These are phyloP conservation scores for Trichopus zeylanicus DNA, from an alignment of 116 monocot genomes.

Conservation along the genomic window DNA sequence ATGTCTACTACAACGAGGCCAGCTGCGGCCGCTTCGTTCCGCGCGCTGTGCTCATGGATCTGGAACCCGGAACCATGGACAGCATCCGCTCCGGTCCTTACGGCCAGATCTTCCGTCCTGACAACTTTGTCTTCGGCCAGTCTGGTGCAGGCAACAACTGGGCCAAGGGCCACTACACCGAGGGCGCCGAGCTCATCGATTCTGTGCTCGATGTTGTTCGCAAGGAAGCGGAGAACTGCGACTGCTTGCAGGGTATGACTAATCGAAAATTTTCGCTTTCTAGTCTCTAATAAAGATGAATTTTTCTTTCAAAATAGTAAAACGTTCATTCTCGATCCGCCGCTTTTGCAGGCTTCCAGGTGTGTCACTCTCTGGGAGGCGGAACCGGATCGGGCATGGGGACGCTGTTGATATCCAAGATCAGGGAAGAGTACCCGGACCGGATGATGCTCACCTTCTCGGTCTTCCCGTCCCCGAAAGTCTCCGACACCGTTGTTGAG, in stretches of 20 bases:
- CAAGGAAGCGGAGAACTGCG: slow-evolving; percentile 86
- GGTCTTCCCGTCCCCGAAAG: slow-evolving; percentile 18
- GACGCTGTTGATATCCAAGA: slow-evolving; percentile 15
- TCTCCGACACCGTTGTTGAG: slow-evolving; percentile 22
- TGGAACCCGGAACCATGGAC: slow-evolving; percentile 55
- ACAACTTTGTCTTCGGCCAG: slow-evolving; percentile 48
- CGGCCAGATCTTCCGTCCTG: slow-evolving; percentile 45
- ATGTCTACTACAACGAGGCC: slow-evolving; percentile 51
- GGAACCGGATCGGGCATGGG: slow-evolving; percentile 15
- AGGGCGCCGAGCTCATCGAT: slow-evolving; percentile 44
- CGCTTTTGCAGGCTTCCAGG: slow-evolving; percentile 15
- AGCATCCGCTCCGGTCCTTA: slow-evolving; percentile 44
- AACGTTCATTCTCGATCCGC: too few relatives aligned
- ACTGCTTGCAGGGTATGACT: slow-evolving; percentile 75
- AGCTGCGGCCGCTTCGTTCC: slow-evolving; percentile 34
- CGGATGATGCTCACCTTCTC: slow-evolving; percentile 23
- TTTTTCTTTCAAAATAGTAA: too few relatives aligned
- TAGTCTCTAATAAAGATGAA: too few relatives aligned
- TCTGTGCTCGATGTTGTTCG: slow-evolving; percentile 74
- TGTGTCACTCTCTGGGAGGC: slow-evolving; percentile 13
- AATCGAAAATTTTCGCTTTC: too few relatives aligned
- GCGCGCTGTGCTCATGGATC: slow-evolving; percentile 47
- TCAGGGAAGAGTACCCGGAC: slow-evolving; percentile 17
- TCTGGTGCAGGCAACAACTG: slow-evolving; percentile 39
- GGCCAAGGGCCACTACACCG: slow-evolving; percentile 36